phyloP scores from a whole-genome alignment of 768 basidiomycete species.

The Trametes cubensis region DNA sequence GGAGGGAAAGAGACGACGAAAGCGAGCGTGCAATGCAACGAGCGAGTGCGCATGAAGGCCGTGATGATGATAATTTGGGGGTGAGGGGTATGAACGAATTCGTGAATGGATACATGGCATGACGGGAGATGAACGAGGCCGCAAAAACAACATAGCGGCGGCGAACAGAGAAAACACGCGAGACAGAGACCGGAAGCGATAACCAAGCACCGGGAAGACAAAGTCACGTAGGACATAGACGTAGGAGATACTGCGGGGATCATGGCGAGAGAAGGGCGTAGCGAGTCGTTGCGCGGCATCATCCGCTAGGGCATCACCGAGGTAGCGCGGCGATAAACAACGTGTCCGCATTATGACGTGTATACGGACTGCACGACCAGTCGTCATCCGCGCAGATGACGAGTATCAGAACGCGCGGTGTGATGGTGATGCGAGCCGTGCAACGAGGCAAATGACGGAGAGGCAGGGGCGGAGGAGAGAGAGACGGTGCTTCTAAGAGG shows the following conservation, averaged over 20 bases:
- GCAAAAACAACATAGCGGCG: too few species aligned
- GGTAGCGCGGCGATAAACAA: too few species aligned
- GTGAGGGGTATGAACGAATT: conserved; percentile 5
- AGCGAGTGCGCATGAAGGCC: neutral
- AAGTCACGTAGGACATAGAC: too few species aligned
- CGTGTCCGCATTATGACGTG: too few species aligned
- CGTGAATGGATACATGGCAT: conserved; percentile 1
- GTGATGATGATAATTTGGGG: neutral
- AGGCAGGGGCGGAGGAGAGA: neutral
- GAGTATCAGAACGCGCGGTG: too few species aligned
- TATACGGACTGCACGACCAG: too few species aligned
- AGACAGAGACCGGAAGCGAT: too few species aligned
- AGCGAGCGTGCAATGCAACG: conserved; percentile 8
- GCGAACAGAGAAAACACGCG: too few species aligned
- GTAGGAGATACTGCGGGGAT: neutral
- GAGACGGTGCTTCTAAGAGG: neutral
- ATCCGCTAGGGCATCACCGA: neutral
- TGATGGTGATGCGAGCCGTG: too few species aligned
- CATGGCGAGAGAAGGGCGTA: neutral
- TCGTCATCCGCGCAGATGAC: too few species aligned
- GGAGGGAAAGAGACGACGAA: neutral
- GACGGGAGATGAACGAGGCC: too few species aligned
- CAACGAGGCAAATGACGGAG: neutral
- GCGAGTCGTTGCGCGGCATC: neutral
- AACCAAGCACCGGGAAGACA: too few species aligned